A percentile compares a stretch with the other conserved stretches of the same genome.
Evolutionary conservation across 192 early-diverging fungal genomes (phyloP).

Genomic region (Backusella macrospora): DNA sequence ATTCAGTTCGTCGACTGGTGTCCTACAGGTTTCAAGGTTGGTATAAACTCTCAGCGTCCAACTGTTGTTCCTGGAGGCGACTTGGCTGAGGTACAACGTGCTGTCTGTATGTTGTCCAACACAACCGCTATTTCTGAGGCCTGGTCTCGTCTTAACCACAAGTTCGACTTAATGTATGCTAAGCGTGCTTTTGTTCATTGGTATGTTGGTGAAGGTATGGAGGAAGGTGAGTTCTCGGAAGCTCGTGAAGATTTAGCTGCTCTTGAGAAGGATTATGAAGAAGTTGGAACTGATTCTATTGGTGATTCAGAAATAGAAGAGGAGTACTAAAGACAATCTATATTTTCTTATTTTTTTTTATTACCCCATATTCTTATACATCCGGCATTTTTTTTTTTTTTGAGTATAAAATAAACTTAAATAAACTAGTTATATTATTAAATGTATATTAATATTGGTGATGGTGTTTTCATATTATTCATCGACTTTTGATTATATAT

Average conservation of each 20-base stretch:
- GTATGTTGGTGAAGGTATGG: slow-evolving; percentile 99
- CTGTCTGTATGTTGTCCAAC: slow-evolving; percentile 98
- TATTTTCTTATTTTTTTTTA: background rate
- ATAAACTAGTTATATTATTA: too few relatives aligned
- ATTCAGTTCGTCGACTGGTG: slow-evolving; percentile 99
- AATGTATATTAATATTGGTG: too few relatives aligned
- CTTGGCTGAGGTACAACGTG: slow-evolving; percentile 93
- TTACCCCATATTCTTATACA: too few relatives aligned
- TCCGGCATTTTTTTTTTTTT: too few relatives aligned
- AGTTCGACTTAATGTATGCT: slow-evolving; percentile 99
- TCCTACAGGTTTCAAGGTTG: slow-evolving; percentile 99
- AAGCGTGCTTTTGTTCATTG: slow-evolving; percentile 99
- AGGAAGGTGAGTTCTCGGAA: slow-evolving; percentile 99
- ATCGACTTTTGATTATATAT: too few relatives aligned
- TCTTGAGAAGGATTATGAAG: slow-evolving; percentile 99
- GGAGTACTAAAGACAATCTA: background rate
- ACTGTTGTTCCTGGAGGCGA: slow-evolving; percentile 91
- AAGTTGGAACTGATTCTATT: slow-evolving; percentile 96
- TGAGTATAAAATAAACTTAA: too few relatives aligned
- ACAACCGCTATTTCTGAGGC: slow-evolving; percentile 99
- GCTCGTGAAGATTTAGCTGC: slow-evolving; percentile 99
- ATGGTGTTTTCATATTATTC: too few relatives aligned
- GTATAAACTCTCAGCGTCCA: slow-evolving; percentile 94
- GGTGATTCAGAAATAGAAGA: slow-evolving; percentile 82
- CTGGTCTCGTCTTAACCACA: slow-evolving; percentile 98